Conservation (phyloP, 768 basidiomycete species). For the Candolleomyces eurysporus region DNA sequence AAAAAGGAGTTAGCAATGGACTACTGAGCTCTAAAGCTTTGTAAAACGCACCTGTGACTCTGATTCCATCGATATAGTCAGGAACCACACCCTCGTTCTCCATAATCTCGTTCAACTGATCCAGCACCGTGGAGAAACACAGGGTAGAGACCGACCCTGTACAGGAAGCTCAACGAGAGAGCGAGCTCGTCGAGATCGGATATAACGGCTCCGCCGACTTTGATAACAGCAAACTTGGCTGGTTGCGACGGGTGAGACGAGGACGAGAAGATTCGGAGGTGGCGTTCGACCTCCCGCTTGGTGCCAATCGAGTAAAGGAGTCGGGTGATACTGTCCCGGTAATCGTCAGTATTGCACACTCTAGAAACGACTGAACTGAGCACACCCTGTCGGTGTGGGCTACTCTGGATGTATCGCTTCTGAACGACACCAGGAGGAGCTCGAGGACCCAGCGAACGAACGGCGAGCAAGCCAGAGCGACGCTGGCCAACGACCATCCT, state of each 20-base stretch:
- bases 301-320: too few relatives aligned
- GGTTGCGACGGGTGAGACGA: constrained; percentile 85
- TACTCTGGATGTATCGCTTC: too few relatives aligned
- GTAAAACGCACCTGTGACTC: constrained; percentile 76
- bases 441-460: too few relatives aligned
- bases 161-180: constrained; percentile 92
- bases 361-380: too few relatives aligned
- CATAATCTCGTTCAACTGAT: constrained; percentile 88
- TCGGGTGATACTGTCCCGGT: too few relatives aligned
- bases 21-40: neutral
- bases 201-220: constrained; percentile 95
- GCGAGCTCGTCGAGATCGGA: constrained; percentile 92
- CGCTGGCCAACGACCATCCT: too few relatives aligned
- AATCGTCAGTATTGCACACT: too few relatives aligned
- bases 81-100: constrained; percentile 91
- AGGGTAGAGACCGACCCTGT: constrained; percentile 94
- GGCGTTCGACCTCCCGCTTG: constrained; percentile 89
- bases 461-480: too few relatives aligned
- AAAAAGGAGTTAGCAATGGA: neutral
- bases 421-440: too few relatives aligned
- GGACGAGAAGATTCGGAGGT: constrained; percentile 97
- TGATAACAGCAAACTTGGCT: constrained; percentile 96
- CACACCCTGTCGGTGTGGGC: too few relatives aligned
- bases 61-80: constrained; percentile 96
- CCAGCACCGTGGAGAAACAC: constrained; percentile 96